Conservation (phyloP, 257 asterid species). For the Thymus mandschuricus region DNA sequence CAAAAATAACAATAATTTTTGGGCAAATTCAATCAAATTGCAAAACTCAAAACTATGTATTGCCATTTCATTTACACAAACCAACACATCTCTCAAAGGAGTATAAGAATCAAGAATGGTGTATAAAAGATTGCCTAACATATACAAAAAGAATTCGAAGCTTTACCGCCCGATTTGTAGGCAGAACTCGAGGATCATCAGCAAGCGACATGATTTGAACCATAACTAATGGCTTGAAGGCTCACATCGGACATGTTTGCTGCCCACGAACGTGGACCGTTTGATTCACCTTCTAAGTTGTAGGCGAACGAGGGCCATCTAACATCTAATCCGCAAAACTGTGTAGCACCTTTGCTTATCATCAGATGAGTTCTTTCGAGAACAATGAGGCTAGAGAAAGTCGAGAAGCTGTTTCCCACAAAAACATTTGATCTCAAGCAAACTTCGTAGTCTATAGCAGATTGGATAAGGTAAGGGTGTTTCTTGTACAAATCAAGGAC, state of each 20-base stretch:
- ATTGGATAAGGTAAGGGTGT: slow-evolving; percentile 72
- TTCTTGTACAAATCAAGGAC: slow-evolving; percentile 62
- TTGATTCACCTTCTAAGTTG: slow-evolving; percentile 53
- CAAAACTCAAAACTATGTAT: not conserved
- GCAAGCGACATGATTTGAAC: slow-evolving; percentile 73
- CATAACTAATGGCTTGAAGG: slow-evolving; percentile 85
- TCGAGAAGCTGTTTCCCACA: slow-evolving; percentile 88
- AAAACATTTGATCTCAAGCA: slow-evolving; percentile 86
- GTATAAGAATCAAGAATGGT: slow-evolving; percentile 7
- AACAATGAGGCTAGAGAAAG: slow-evolving; percentile 91
- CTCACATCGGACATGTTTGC: slow-evolving; percentile 79
- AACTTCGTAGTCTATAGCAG: slow-evolving; percentile 93
- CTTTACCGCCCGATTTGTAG: not conserved
- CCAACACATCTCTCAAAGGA: not conserved
- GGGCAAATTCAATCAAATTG: not conserved
- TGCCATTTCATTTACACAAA: not conserved
- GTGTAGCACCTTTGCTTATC: slow-evolving; percentile 42
- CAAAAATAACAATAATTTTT: not conserved
- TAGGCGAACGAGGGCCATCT: slow-evolving; percentile 78
- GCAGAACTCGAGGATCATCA: slow-evolving; percentile 24
- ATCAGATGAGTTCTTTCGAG: slow-evolving; percentile 82
- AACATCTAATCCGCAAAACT: slow-evolving; percentile 54
- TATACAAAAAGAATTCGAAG: slow-evolving; percentile 26
- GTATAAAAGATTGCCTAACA: slow-evolving; percentile 14
- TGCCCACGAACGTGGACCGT: slow-evolving; percentile 72